phyloP scores from a whole-genome alignment of 306 rosid species.

The Betula pendula region DNA sequence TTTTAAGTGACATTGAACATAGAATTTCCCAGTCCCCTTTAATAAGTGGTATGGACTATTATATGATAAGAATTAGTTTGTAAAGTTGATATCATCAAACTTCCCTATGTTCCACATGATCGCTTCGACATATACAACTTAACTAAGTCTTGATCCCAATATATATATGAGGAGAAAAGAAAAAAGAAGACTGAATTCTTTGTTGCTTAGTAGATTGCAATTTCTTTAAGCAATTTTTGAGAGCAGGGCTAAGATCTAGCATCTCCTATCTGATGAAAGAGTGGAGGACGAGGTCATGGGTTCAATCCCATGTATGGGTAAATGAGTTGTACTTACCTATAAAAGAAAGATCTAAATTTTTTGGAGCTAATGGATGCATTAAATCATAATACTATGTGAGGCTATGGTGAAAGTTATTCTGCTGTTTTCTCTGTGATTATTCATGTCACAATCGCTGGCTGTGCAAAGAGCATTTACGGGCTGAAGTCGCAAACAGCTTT shows the following conservation, averaged over 20 bases:
- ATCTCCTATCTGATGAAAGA: background rate
- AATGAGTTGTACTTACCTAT: background rate
- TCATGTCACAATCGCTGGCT: constrained; percentile 25
- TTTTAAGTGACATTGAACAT: background rate
- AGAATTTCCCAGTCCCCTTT: background rate
- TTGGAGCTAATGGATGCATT: no score
- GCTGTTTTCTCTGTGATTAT: constrained; percentile 17
- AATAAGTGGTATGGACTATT: background rate
- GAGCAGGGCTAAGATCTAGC: no score
- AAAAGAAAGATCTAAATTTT: background rate
- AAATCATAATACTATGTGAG: background rate
- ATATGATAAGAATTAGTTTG: background rate
- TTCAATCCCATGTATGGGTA: background rate
- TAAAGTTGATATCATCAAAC: background rate
- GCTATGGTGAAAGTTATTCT: constrained; percentile 8
- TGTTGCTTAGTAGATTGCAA: no score
- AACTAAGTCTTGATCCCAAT: no score
- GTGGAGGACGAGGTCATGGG: background rate
- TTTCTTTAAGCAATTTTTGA: no score
- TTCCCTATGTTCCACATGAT: background rate
- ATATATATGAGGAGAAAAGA: no score
- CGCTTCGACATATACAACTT: no score
- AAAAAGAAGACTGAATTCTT: no score
- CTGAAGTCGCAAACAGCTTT: background rate
- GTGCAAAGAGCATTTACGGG: constrained; percentile 11